Percentiles rank a stretch among this genome's conserved stretches.
Evolutionary conservation across 495 filamentous ascomycete genomes (phyloP).

Genomic region (Neurospora sp.): DNA sequence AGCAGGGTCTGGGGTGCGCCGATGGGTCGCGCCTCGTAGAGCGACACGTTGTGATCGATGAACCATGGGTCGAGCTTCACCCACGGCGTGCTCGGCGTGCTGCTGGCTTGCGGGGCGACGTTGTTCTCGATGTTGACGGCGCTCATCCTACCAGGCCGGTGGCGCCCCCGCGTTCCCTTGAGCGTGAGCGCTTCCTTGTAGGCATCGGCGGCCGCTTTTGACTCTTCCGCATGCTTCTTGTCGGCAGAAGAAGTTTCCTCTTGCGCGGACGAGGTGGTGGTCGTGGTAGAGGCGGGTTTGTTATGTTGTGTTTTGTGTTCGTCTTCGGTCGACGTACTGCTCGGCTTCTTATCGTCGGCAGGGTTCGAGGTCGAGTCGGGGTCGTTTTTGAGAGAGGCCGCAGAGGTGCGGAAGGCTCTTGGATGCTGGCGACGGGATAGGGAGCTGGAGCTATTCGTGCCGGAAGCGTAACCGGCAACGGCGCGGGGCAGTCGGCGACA

Average conservation of each 20-base stretch:
- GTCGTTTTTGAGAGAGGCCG: slow-evolving; percentile 5
- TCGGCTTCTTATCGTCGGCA: background rate
- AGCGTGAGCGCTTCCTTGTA: background rate
- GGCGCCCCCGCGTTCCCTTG: background rate
- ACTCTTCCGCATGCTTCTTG: background rate
- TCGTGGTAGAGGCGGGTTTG: background rate
- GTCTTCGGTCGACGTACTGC: background rate
- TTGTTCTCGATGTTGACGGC: slow-evolving; percentile 1
- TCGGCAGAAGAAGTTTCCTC: background rate
- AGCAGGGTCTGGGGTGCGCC: slow-evolving; percentile 4
- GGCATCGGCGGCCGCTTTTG: slow-evolving; percentile 1
- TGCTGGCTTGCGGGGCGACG: background rate
- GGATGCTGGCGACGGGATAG: background rate
- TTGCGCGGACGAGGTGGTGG: background rate
- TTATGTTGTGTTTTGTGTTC: background rate
- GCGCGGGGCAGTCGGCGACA: slow-evolving; percentile 12
- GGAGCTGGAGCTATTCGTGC: background rate
- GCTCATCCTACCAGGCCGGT: background rate
- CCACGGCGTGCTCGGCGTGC: slow-evolving; percentile 11
- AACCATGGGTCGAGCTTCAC: slow-evolving; percentile 37
- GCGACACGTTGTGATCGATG: slow-evolving; percentile 17
- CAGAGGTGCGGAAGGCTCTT: slow-evolving; percentile 14
- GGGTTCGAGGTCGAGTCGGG: slow-evolving; percentile 4
- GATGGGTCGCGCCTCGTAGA: slow-evolving; percentile 16
- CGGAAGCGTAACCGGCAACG: background rate